A percentile compares a stretch with the other conserved stretches of the same genome.
These are phyloP conservation scores for Phellinidium pouzarii DNA, from an alignment of 1,284 basidiomycete genomes.

Conservation along the genomic window DNA sequence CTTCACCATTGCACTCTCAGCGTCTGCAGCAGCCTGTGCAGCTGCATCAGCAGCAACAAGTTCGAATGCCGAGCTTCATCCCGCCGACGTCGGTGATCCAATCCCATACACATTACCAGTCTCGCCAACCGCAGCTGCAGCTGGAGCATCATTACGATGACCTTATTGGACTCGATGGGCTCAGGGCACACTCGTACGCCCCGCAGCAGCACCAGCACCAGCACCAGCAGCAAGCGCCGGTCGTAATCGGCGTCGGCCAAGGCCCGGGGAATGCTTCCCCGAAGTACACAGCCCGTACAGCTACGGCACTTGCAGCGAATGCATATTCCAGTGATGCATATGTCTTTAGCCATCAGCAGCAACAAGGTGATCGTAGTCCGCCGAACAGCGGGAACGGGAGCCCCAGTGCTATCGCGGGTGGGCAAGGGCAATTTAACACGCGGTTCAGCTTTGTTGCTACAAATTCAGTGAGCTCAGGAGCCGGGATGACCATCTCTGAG, in stretches of 20 bases:
- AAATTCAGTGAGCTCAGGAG: not conserved
- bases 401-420: not conserved
- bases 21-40: not conserved
- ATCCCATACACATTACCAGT: not conserved
- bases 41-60: not conserved
- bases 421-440: not conserved
- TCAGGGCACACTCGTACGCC: conserved; percentile 2
- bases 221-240: not conserved
- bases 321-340: conserved; percentile 3
- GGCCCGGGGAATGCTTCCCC: conserved; percentile 13
- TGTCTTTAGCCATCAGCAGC: conserved; percentile 9
- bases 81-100: conserved; percentile 1
- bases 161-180: conserved; percentile 6
- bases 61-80: not conserved
- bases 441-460: conserved; percentile 9
- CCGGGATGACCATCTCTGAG: not conserved
- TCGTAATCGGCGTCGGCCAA: conserved; percentile 14
- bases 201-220: not conserved
- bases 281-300: conserved; percentile 12
- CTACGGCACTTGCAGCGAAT: conserved; percentile 12
- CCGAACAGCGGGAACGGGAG: conserved; percentile 1
- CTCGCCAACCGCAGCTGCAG: conserved; percentile 7
- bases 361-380: not conserved
- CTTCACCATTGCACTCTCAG: not conserved
- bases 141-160: conserved; percentile 13